Evolutionary conservation across 495 filamentous ascomycete genomes (phyloP).

Genomic region (Penicillium tannophilum): DNA sequence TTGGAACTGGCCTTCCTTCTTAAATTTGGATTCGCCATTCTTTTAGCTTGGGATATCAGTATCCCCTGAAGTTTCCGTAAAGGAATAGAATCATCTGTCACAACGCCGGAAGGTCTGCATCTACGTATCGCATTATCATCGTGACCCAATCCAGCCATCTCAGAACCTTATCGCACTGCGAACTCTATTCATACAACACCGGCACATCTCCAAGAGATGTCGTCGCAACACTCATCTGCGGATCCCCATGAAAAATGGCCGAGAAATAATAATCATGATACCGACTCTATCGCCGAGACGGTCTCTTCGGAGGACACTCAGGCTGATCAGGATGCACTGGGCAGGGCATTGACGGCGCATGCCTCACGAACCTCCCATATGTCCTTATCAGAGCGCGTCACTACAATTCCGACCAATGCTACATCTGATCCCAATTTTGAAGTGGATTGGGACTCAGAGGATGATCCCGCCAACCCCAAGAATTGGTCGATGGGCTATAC

Average conservation of each 20-base stretch:
- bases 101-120: too few species aligned
- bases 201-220: constrained; percentile 17
- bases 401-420: constrained; percentile 59
- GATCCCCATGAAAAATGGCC: constrained; percentile 31
- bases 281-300: constrained; percentile 33
- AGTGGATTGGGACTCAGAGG: constrained; percentile 66
- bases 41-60: not conserved
- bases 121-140: not conserved
- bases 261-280: constrained; percentile 13
- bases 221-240: constrained; percentile 18
- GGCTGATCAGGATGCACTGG: constrained; percentile 31
- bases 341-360: constrained; percentile 30
- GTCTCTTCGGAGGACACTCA: constrained; percentile 36
- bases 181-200: not conserved
- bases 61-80: not conserved
- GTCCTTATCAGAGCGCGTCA: constrained; percentile 40
- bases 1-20: not conserved
- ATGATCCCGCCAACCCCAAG: constrained; percentile 69
- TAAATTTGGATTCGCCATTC: not conserved
- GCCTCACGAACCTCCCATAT: constrained; percentile 26
- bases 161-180: not conserved
- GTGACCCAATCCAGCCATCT: not conserved
- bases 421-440: constrained; percentile 71
- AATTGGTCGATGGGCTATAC: constrained; percentile 77
- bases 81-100: not conserved